Conservation (phyloP, 495 filamentous ascomycete species). For the Penicillium cosmopolitanum region DNA sequence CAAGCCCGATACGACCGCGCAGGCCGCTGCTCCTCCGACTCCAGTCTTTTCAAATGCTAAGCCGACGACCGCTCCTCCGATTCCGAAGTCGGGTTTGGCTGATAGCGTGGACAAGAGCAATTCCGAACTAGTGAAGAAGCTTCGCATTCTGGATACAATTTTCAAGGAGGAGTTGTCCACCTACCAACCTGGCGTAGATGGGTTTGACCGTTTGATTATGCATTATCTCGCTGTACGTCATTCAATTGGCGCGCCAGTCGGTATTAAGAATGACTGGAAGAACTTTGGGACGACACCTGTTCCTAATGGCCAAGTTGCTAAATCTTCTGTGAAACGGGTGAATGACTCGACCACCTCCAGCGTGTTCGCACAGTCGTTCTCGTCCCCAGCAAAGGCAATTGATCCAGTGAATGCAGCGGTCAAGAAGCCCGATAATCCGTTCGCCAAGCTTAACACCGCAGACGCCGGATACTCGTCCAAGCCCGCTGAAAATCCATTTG, state of each 20-base stretch:
- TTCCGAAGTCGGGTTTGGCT: slow-evolving; percentile 24
- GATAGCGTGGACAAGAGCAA: slow-evolving; percentile 22
- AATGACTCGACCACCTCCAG: slow-evolving; percentile 41
- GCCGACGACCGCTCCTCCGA: neutral
- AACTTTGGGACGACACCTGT: neutral
- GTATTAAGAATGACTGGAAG: slow-evolving; percentile 8
- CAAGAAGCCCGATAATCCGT: neutral
- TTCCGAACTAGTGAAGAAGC: slow-evolving; percentile 25
- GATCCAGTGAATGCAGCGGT: neutral
- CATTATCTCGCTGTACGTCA: slow-evolving; percentile 42
- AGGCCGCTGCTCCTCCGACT: neutral
- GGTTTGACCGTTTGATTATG: slow-evolving; percentile 38
- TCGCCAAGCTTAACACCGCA: neutral
- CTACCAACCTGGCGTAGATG: slow-evolving; percentile 31
- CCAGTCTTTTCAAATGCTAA: neutral
- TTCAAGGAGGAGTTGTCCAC: slow-evolving; percentile 38
- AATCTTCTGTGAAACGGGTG: slow-evolving; percentile 4
- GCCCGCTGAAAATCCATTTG: neutral
- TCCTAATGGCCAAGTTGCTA: neutral
- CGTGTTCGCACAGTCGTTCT: slow-evolving; percentile 50
- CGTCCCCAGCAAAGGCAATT: slow-evolving; percentile 23
- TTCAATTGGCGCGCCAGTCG: slow-evolving; percentile 38
- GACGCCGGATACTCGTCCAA: neutral
- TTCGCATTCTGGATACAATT: slow-evolving; percentile 35
- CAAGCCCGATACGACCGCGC: slow-evolving; percentile 5